Evolutionary conservation across 805 yeast species (phyloP).

Genomic region (Wickerhamomyces hampshirensis): DNA sequence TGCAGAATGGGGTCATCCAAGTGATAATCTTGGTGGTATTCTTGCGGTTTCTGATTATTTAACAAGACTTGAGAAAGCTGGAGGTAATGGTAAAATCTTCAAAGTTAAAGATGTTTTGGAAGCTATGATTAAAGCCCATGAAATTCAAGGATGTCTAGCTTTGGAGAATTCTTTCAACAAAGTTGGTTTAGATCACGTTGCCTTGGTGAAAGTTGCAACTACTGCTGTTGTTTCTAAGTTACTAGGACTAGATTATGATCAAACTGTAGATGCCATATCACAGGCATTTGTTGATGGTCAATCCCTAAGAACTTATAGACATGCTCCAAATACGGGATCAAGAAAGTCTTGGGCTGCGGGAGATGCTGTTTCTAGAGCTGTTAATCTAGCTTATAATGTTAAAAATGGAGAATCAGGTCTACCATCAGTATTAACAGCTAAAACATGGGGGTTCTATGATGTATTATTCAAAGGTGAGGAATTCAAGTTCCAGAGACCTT

Average conservation of each 20-base stretch:
- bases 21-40: slow-evolving; percentile 57
- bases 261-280: slow-evolving; percentile 50
- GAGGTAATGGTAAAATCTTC: slow-evolving; percentile 38
- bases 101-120: slow-evolving; percentile 47
- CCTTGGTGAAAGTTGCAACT: slow-evolving; percentile 55
- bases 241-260: slow-evolving; percentile 45
- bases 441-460: slow-evolving; percentile 61
- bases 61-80: slow-evolving; percentile 40
- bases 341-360: slow-evolving; percentile 69
- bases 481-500: slow-evolving; percentile 49
- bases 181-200: slow-evolving; percentile 58
- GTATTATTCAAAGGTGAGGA: slow-evolving; percentile 50
- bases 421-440: slow-evolving; percentile 54
- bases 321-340: slow-evolving; percentile 59
- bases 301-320: slow-evolving; percentile 54
- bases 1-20: slow-evolving; percentile 69
- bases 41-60: slow-evolving; percentile 54
- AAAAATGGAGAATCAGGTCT: slow-evolving; percentile 50
- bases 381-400: slow-evolving; percentile 48
- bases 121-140: slow-evolving; percentile 60
- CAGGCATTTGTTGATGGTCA: slow-evolving; percentile 63
- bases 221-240: slow-evolving; percentile 54
- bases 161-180: slow-evolving; percentile 55
- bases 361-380: slow-evolving; percentile 57
- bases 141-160: slow-evolving; percentile 56